These are phyloP conservation scores for Pelargonium exstipulatum DNA, from an alignment of 441 rosid species.

Conservation along the genomic window DNA sequence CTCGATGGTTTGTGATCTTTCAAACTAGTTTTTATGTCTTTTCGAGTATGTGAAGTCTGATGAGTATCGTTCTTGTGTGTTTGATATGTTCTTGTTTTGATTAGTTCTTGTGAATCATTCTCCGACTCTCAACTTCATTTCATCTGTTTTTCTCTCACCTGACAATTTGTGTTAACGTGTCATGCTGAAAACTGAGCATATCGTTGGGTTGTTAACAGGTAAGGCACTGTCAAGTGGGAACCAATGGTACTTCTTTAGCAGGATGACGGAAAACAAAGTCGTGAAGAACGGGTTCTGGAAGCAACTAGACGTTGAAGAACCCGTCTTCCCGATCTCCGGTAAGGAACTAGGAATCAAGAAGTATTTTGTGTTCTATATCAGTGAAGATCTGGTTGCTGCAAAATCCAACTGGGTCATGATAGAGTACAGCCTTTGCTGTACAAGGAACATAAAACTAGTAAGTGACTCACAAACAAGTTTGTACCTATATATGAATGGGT, in stretches of 20 bases:
- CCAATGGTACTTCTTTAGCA: conserved; percentile 38
- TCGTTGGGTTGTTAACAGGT: conserved; percentile 20
- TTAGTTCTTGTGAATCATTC: too few species aligned
- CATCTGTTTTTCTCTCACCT: too few species aligned
- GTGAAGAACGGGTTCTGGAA: conserved; percentile 40
- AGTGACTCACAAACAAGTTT: conserved; percentile 3
- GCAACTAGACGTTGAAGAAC: conserved; percentile 25
- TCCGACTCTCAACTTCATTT: too few species aligned
- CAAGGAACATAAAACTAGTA: conserved; percentile 16
- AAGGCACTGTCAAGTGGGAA: conserved; percentile 37
- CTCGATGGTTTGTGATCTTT: conserved; percentile 28
- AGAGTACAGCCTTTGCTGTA: conserved; percentile 31
- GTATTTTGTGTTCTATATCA: conserved; percentile 24
- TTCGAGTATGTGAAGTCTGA: background rate
- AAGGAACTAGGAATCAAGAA: conserved; percentile 34
- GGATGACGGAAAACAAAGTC: conserved; percentile 20
- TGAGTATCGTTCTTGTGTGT: too few species aligned
- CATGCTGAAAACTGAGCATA: background rate
- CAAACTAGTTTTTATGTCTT: background rate
- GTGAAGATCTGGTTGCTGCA: conserved; percentile 14
- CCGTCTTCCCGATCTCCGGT: conserved; percentile 23
- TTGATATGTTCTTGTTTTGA: too few species aligned
- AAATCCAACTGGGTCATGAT: conserved; percentile 45
- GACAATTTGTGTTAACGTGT: too few species aligned
- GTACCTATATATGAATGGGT: background rate